A percentile compares a stretch with the other conserved stretches of the same genome.
Evolutionary conservation across 495 filamentous ascomycete species (phyloP).

Genomic region (Aspergillus wentii): DNA sequence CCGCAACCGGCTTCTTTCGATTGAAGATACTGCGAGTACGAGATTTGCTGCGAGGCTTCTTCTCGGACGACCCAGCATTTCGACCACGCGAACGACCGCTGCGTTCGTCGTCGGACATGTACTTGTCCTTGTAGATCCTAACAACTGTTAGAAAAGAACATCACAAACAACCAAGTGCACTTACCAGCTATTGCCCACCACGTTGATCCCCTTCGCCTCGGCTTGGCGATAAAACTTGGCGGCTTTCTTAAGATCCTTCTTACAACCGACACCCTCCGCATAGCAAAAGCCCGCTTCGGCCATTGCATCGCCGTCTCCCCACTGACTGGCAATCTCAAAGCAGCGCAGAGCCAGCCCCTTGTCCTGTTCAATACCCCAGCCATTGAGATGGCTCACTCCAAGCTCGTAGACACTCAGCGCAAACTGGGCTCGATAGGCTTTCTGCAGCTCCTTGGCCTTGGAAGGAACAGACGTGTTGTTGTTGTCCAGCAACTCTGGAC

Average conservation of each 20-base stretch:
- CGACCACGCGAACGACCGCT: slow-evolving; percentile 32
- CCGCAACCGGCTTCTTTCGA: slow-evolving; percentile 49
- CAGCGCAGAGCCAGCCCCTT: slow-evolving; percentile 83
- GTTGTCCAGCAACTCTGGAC: slow-evolving; percentile 75
- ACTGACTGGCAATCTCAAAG: slow-evolving; percentile 92
- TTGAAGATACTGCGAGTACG: slow-evolving; percentile 64
- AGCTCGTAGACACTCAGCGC: slow-evolving; percentile 93
- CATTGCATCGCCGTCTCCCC: slow-evolving; percentile 96
- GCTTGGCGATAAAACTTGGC: slow-evolving; percentile 87
- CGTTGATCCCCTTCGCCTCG: slow-evolving; percentile 88
- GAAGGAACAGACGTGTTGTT: slow-evolving; percentile 61
- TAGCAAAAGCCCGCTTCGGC: slow-evolving; percentile 87
- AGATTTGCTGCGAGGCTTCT: slow-evolving; percentile 59
- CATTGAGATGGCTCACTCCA: slow-evolving; percentile 95
- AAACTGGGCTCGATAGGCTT: slow-evolving; percentile 83
- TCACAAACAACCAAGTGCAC: slow-evolving; percentile 20
- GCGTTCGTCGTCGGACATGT: slow-evolving; percentile 71
- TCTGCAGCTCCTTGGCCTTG: slow-evolving; percentile 59
- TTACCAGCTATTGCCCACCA: slow-evolving; percentile 97
- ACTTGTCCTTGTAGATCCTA: slow-evolving; percentile 95
- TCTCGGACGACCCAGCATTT: slow-evolving; percentile 39
- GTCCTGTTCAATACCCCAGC: slow-evolving; percentile 94
- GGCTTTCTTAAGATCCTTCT: slow-evolving; percentile 93
- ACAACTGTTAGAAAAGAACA: not conserved
- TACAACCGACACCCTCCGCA: slow-evolving; percentile 77